Base-by-base conservation (phyloP, 345 rosid genomes). In the Populus simonii region DNA sequence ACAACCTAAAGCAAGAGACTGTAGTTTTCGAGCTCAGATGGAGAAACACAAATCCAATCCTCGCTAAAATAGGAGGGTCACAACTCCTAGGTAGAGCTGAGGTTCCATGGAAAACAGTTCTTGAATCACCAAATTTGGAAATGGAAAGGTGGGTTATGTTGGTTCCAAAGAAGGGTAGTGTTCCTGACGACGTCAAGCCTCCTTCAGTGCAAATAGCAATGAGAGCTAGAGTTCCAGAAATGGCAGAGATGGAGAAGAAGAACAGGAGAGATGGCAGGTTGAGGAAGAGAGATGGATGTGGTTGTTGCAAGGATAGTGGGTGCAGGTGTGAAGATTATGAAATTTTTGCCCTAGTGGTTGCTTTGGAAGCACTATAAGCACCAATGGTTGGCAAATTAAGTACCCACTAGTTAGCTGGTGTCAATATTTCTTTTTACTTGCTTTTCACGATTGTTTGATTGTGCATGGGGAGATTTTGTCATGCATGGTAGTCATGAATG, bases 11-110 rank as follows among this genome's bases (percentile, higher is more conserved):
- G 84, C 85, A 89, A 82, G 85, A 89, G 10, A 86, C 75, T 35
- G 82, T 90, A 0, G 86, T 81, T 61, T 87, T 95, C 27, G 93
- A 95, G 91, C 84, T 93, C 38, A 74, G 95, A 61, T 85, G 85
- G 85, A 83, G 87, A 80, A 85, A 67, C 67, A 74, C 79, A 31
- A 18, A 76, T 3, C 68, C 88, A 8, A 68, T 85, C 11, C 45
- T 90, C 5, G 78, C 89, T 38, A 85, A 80, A 43, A 78, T 83
- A 57, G 74, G 85, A 25, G 86, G 84, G 67, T 91, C 97, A 29
- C 79, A 83, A 77, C 83, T 93, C 13, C 22, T 92, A 27, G 97
- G 94, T 2, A 84, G 87, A 62, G 93, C 86, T 69, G 92, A 93
- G 62, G 47, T 84, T 74, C 80, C 87, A 23, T 90, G 90, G 92